A percentile compares a stretch with the other conserved stretches of the same genome.
Conservation (phyloP, 495 filamentous ascomycete species). For the Talaromyces borbonicus region DNA sequence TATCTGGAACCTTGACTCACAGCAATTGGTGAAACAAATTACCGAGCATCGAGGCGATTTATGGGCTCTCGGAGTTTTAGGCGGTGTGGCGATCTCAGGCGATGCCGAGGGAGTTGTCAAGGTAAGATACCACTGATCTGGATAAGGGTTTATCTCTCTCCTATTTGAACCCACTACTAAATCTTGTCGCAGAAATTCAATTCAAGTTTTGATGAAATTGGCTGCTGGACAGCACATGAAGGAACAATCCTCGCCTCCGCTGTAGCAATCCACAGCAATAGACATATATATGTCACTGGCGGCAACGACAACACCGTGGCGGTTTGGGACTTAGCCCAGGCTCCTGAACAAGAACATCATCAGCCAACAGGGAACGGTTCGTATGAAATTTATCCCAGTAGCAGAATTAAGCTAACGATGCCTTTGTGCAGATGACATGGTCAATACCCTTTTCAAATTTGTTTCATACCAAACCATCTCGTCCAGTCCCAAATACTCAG, state of each 20-base stretch:
- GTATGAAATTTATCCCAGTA: slow-evolving; percentile 14
- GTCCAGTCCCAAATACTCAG: slow-evolving; percentile 67
- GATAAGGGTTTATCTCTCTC: neutral
- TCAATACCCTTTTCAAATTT: slow-evolving; percentile 72
- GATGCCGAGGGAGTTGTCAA: slow-evolving; percentile 70
- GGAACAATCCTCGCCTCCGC: slow-evolving; percentile 85
- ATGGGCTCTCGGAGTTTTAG: slow-evolving; percentile 73
- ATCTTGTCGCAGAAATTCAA: slow-evolving; percentile 67
- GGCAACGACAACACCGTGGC: slow-evolving; percentile 84
- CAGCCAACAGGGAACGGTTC: slow-evolving; percentile 51
- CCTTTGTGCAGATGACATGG: slow-evolving; percentile 57
- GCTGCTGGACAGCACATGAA: slow-evolving; percentile 75
- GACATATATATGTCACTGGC: slow-evolving; percentile 81
- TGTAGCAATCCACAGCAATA: slow-evolving; percentile 51
- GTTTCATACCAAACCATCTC: slow-evolving; percentile 88
- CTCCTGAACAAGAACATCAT: slow-evolving; percentile 30
- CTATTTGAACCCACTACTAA: too few relatives aligned
- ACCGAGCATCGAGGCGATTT: slow-evolving; percentile 74
- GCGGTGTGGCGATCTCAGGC: slow-evolving; percentile 75
- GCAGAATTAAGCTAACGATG: neutral
- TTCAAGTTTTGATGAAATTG: slow-evolving; percentile 76
- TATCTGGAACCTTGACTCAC: slow-evolving; percentile 93
- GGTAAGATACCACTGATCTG: slow-evolving; percentile 37
- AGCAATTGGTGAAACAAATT: slow-evolving; percentile 77
- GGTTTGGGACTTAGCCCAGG: slow-evolving; percentile 72